Percentiles rank a stretch among this genome's conserved stretches.
Conservation (phyloP, 306 rosid species). For the Canavalia ensiformis region DNA sequence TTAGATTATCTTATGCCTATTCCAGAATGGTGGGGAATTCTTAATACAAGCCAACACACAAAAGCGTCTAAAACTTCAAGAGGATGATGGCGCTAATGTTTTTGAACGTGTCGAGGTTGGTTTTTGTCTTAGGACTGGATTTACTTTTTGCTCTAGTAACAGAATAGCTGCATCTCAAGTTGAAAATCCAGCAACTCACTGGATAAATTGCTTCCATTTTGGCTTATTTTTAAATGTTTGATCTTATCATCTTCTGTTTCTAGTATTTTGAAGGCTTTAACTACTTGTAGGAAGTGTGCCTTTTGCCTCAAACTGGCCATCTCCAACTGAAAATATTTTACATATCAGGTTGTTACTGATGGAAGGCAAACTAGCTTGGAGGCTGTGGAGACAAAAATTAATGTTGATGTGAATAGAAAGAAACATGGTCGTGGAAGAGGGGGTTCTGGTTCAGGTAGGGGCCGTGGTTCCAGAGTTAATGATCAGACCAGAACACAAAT, state of each 20-base stretch:
- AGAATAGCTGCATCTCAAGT: slow-evolving; percentile 25
- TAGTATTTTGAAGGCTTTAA: slow-evolving; percentile 32
- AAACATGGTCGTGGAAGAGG: slow-evolving; percentile 93
- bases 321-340: slow-evolving; percentile 30
- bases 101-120: slow-evolving; percentile 81
- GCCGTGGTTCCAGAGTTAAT: slow-evolving; percentile 82
- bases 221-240: slow-evolving; percentile 14
- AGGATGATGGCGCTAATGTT: slow-evolving; percentile 58
- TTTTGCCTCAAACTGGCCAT: slow-evolving; percentile 23
- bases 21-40: slow-evolving; percentile 73
- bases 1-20: slow-evolving; percentile 28
- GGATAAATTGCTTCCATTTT: slow-evolving; percentile 18
- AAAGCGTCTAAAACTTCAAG: slow-evolving; percentile 77
- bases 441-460: slow-evolving; percentile 72
- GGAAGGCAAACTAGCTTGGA: slow-evolving; percentile 72
- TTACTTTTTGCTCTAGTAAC: neutral
- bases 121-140: slow-evolving; percentile 41
- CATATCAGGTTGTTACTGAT: slow-evolving; percentile 71
- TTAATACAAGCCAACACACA: slow-evolving; percentile 92
- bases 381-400: slow-evolving; percentile 62
- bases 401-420: slow-evolving; percentile 72
- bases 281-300: slow-evolving; percentile 17
- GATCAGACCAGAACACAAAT: slow-evolving; percentile 72
- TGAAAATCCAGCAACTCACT: neutral
- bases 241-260: slow-evolving; percentile 22